Base-by-base conservation (phyloP, 257 asterid species). In the Oldenlandia corymbosa region DNA sequence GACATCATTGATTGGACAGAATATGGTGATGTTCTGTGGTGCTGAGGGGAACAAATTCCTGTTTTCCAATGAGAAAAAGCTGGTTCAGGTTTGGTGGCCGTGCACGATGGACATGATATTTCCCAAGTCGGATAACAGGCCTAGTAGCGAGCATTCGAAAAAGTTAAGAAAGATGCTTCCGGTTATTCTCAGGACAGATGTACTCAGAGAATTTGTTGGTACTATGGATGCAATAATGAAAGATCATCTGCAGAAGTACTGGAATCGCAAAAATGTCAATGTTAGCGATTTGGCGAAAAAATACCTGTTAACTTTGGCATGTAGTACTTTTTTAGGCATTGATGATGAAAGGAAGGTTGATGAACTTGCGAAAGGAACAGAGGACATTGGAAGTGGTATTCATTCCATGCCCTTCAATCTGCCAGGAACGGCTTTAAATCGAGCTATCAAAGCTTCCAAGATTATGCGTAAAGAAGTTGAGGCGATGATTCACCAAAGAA, bases 211-310 rank as follows among this genome's bases (percentile, higher is more conserved):
- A 49, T 57, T 42, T 32, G 56, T 73, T 2, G 67, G 49, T 2
- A 17, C 56, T 5, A 68, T 73, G 74, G 74, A 62, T 12, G 39
- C 54, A 16, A 55, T 58, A 7, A 66, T 69, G 17, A 73, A 48
- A 30, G 16, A 67, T 20, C 64, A 60, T 20, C 58, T 49, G 1
- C 47, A 55, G 27, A 51, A 56, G 59, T 1, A 43, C 16, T 43
- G 48, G 48, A 43, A 14, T 43, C 16, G n/a, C 5, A 5, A 43
- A 43, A 3, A 43, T 1, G 48, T 43, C 48, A 43, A 43, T 43
- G 18, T 43, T n/a, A 5, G n/a, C 4, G 48, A 43, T 11, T 2
- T 43, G 48, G 18, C n/a, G 7, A 43, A 43, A n/a, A 43, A n/a
- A n/a, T 43, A 43, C 48, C 16, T 43, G 48, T 43, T 43, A n/a